Evolutionary conservation across 345 rosid species (phyloP), one percentile per base, ranked within the genome.

Genomic region (Boechera stricta): DNA sequence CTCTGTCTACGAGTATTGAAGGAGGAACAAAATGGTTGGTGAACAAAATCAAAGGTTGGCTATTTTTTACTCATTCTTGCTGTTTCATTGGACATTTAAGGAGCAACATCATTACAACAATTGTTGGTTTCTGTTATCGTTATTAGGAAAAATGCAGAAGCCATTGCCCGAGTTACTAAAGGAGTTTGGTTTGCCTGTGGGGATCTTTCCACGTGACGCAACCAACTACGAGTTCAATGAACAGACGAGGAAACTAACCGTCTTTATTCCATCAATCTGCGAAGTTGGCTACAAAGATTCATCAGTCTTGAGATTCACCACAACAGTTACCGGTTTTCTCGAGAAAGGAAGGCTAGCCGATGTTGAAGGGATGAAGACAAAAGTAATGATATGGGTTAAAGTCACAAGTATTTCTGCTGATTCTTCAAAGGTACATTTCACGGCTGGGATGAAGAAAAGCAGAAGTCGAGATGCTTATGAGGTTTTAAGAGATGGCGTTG

Each of bases 11-110:
- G 63, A 95, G 91, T 77, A 88, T 92, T 59, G 91, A 87, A 86
- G 97, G 94, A 76, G 98, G 98, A 80, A 82, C 98, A 36, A 95
- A 87, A 83, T 92, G 98, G 97, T 11, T 92, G 74, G 96, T 95
- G 69, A 92, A 90, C 88, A 95, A 91, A 80, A 72, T 95, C 61
- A 95, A 93, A 95, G 99, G 99, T 90, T 67, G 13, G 80, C 47
- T 76, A 28, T 55, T 15, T 35, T 3, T 15, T 49, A 39, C 69
- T 74, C 38, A 12, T 42, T 64, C 53, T 48, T 48, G 15, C 10
- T 67, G 49, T 56, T 32, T 70, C 58, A 24, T 53, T 54, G 35
- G 16, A 6, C 49, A 61, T 21, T 39, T 9, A 62, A 53, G 64
- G 24, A 69, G 53, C 15, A 18, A 18, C 48, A 63, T 63, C 4